These are phyloP conservation scores for Amphichorda felina DNA, from an alignment of 2,329 filamentous ascomycete species.

Conservation along the genomic window DNA sequence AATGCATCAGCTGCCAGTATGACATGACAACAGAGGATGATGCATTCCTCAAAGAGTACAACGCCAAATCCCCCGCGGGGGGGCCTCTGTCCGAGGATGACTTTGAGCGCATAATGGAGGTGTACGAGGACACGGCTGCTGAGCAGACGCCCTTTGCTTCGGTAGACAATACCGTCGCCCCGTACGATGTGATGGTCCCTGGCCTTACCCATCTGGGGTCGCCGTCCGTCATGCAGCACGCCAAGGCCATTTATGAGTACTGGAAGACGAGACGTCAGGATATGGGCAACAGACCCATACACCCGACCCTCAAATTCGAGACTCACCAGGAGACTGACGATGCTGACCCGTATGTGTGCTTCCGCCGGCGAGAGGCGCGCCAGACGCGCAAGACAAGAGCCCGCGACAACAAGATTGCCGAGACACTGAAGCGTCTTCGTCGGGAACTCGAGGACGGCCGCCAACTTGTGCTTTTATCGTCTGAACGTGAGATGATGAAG, in stretches of 20 bases:
- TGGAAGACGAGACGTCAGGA: slow-evolving; percentile 66
- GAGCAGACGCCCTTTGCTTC: slow-evolving; percentile 79
- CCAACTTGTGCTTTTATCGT: slow-evolving; percentile 64
- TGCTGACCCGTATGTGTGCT: slow-evolving; percentile 94
- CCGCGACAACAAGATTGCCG: slow-evolving; percentile 84
- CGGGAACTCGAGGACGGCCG: slow-evolving; percentile 85
- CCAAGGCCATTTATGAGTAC: slow-evolving; percentile 77
- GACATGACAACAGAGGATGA: slow-evolving; percentile 91
- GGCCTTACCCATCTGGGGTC: slow-evolving; percentile 43
- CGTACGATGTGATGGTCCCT: slow-evolving; percentile 65
- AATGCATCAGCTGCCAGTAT: slow-evolving; percentile 83
- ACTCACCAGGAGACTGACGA: slow-evolving; percentile 91
- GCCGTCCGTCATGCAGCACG: slow-evolving; percentile 39
- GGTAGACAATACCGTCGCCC: slow-evolving; percentile 77
- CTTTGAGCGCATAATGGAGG: slow-evolving; percentile 89
- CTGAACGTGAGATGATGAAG: slow-evolving; percentile 69
- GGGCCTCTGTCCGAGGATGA: slow-evolving; percentile 73
- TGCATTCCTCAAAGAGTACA: slow-evolving; percentile 72
- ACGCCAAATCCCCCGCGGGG: slow-evolving; percentile 56
- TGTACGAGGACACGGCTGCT: slow-evolving; percentile 80
- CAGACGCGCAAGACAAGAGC: slow-evolving; percentile 91
- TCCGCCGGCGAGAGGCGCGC: slow-evolving; percentile 85
- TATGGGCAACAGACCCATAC: slow-evolving; percentile 59
- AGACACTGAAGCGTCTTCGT: slow-evolving; percentile 85
- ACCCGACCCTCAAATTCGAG: slow-evolving; percentile 82